Conservation (phyloP, 2,329 filamentous ascomycete genomes). For the Fonsecaea pedrosoi region DNA sequence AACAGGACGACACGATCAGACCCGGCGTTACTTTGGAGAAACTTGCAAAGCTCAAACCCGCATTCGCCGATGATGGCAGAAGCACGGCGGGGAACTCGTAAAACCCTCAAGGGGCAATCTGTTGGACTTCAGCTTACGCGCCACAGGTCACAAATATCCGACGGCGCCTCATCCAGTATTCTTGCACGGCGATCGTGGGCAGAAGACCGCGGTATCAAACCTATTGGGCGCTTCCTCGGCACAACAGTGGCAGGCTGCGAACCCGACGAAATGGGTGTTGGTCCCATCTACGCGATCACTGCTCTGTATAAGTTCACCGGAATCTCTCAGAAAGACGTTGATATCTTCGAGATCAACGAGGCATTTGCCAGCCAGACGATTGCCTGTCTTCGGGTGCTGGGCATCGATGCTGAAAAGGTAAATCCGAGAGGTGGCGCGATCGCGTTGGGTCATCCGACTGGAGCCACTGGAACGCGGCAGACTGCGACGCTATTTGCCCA, state of each 20-base stretch:
- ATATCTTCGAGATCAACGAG: conserved; percentile 93
- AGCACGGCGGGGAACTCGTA: background rate
- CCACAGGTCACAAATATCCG: background rate
- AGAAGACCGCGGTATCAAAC: background rate
- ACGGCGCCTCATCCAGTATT: conserved; percentile 53
- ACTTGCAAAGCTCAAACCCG: background rate
- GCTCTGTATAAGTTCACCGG: conserved; percentile 84
- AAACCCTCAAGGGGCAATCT: background rate
- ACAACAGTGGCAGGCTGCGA: conserved; percentile 82
- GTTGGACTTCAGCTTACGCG: background rate
- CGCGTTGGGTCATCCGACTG: conserved; percentile 7
- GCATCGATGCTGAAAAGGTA: background rate
- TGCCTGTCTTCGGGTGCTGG: background rate
- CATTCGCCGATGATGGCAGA: background rate
- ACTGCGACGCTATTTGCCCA: conserved; percentile 6
- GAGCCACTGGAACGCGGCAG: conserved; percentile 5
- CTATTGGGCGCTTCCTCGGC: conserved; percentile 26
- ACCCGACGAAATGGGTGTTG: conserved; percentile 81
- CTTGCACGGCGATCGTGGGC: background rate
- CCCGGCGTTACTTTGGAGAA: background rate
- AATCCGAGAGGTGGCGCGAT: background rate
- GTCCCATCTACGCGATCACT: conserved; percentile 63
- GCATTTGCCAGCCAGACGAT: conserved; percentile 70
- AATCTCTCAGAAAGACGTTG: conserved; percentile 78
- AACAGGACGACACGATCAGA: background rate